Percentiles rank a stretch among this genome's conserved stretches.
Evolutionary conservation across 495 filamentous ascomycete genomes (phyloP).

Genomic region (Patellaria atrata): DNA sequence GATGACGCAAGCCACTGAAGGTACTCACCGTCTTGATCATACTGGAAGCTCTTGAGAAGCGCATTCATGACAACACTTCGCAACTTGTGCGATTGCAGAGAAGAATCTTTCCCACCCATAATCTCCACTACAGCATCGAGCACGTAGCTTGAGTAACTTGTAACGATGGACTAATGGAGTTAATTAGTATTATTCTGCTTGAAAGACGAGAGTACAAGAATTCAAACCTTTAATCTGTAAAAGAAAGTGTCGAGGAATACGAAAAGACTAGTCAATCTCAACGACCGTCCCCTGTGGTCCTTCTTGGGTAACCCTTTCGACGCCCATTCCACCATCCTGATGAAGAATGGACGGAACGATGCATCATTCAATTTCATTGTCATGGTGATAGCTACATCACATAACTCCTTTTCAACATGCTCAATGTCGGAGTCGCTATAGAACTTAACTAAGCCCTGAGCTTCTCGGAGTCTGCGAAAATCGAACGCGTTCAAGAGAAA

Average conservation of each 20-base stretch:
- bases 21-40: conserved; percentile 54
- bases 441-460: conserved; percentile 22
- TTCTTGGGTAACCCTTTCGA: conserved; percentile 40
- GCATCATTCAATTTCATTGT: conserved; percentile 92
- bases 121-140: conserved; percentile 55
- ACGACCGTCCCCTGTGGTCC: conserved; percentile 37
- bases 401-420: conserved; percentile 48
- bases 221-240: conserved; percentile 54
- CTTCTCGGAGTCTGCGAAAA: conserved; percentile 17
- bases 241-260: conserved; percentile 68
- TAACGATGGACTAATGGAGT: conserved; percentile 63
- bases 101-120: conserved; percentile 40
- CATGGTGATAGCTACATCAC: conserved; percentile 65
- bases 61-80: conserved; percentile 44
- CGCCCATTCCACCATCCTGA: conserved; percentile 68
- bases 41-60: conserved; percentile 57
- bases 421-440: conserved; percentile 39
- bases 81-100: conserved; percentile 39
- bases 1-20: conserved; percentile 21
- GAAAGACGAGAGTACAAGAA: conserved; percentile 5
- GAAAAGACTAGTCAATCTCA: conserved; percentile 58
- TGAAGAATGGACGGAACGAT: conserved; percentile 89
- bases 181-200: conserved; percentile 2
- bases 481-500: conserved; percentile 48
- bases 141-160: conserved; percentile 75